Evolutionary conservation across 2,329 filamentous ascomycete species (phyloP), one percentile per base, ranked within the genome.

Genomic region (Blumeriella jaapii): DNA sequence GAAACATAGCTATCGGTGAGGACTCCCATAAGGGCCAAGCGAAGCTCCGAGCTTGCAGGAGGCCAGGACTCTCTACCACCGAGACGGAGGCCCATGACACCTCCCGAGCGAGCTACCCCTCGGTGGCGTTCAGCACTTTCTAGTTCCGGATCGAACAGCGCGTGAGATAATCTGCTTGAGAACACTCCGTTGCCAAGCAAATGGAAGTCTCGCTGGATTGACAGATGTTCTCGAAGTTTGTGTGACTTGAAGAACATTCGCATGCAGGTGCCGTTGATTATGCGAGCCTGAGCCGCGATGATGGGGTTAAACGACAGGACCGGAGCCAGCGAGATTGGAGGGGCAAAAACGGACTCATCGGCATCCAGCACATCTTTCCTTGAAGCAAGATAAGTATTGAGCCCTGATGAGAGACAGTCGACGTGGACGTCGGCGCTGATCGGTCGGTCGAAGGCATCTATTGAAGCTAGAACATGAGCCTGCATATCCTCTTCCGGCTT

Each of bases 41-140:
- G 75, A n/a, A 98, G 62, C 56, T 96, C 91, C 0, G 87, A 95
- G 56, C 83, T 93, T 15, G 86, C 86, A 4, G 91, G 91, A 16
- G 91, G 91, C 91, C 91, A 96, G 19, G 69, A 83, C 36, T 83
- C 76, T 49, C 85, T 73, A 2, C 73, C 74, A n/a, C 82, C 82
- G 1, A 96, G 65, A 25, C 86, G 79, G 25, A 96, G 65, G 1
- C 91, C 89, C 67, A 93, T 89, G 10, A 73, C 63, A 39, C 77
- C 71, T 31, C 82, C 78, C 29, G 72, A 72, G 6, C 77, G 70
- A 28, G 82, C 73, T 19, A 78, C 66, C 3, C 84, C 83, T 12
- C 71, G 63, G 31, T 73, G 72, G 27, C 81, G 69, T 54, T 93
- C 84, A 3, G 85, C 81, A 16, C 79, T 82, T 47, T 82, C 78